phyloP scores from a whole-genome alignment of 148 eudicot species.

The Rhododendron vialii region DNA sequence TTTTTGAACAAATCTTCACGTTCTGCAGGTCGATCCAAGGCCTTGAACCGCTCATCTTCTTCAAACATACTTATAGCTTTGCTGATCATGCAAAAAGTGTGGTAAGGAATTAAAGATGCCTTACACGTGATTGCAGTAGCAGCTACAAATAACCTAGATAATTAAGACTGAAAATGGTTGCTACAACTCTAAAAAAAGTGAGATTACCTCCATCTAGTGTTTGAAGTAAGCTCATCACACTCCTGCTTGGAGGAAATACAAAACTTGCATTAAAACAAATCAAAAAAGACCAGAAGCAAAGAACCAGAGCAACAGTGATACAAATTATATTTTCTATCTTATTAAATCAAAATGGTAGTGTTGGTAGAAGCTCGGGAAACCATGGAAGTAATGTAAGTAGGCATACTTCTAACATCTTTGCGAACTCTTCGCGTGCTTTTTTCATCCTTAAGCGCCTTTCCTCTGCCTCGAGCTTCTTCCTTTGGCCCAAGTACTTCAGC shows the following conservation, averaged over 20 bases:
- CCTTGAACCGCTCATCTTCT: constrained; percentile 91
- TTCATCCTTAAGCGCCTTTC: constrained; percentile 88
- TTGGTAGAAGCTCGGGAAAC: background rate
- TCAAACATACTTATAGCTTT: constrained; percentile 85
- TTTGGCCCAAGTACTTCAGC: constrained; percentile 80
- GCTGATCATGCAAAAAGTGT: constrained; percentile 39
- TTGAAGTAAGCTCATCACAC: constrained; percentile 81
- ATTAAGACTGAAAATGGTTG: background rate
- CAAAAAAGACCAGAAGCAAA: background rate
- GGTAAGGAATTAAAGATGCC: constrained; percentile 14
- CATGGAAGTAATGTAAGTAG: constrained; percentile 8
- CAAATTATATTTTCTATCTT: background rate
- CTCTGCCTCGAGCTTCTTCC: constrained; percentile 92
- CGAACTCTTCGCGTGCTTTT: constrained; percentile 89
- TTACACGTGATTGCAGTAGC: background rate
- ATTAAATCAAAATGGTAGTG: background rate
- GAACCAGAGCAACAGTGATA: background rate
- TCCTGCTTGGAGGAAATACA: constrained; percentile 39
- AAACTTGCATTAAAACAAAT: background rate
- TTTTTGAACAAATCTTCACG: constrained; percentile 90
- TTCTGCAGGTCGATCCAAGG: constrained; percentile 76
- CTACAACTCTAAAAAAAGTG: background rate
- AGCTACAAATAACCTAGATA: background rate
- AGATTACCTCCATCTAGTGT: constrained; percentile 81
- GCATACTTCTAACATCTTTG: constrained; percentile 92